Conservation (phyloP, 2,329 filamentous ascomycete genomes). For the Curvularia sp. region DNA sequence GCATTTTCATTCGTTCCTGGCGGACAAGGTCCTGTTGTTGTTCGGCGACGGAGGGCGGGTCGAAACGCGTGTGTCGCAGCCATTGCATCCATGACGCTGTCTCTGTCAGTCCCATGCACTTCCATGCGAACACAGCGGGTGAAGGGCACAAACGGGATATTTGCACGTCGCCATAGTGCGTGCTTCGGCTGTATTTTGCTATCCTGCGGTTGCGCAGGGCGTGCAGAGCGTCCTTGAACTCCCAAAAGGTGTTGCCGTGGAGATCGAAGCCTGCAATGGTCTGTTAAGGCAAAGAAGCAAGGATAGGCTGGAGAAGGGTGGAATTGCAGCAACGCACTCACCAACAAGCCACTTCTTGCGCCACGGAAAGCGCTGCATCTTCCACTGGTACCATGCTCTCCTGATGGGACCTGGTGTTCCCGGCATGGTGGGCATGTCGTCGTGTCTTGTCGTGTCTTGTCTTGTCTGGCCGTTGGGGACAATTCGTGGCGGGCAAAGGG, state of each 20-base stretch:
- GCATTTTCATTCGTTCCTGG: slow-evolving; percentile 65
- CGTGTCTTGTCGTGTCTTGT: background rate
- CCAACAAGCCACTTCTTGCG: slow-evolving; percentile 66
- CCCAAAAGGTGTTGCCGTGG: slow-evolving; percentile 71
- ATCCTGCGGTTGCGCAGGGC: slow-evolving; percentile 64
- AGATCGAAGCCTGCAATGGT: slow-evolving; percentile 63
- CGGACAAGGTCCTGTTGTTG: slow-evolving; percentile 65
- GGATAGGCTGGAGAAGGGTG: slow-evolving; percentile 8
- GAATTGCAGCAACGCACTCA: slow-evolving; percentile 40
- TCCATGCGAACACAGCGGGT: background rate
- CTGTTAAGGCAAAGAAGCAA: slow-evolving; percentile 18
- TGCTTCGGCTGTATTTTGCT: slow-evolving; percentile 61
- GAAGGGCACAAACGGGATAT: slow-evolving; percentile 58
- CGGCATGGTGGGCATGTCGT: slow-evolving; percentile 43
- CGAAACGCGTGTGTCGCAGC: slow-evolving; percentile 67
- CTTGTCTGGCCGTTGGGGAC: slow-evolving; percentile 15
- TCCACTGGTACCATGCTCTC: slow-evolving; percentile 68
- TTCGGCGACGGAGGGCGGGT: slow-evolving; percentile 65
- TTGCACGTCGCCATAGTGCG: slow-evolving; percentile 66
- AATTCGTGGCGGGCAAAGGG: slow-evolving; percentile 16
- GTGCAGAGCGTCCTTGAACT: slow-evolving; percentile 67
- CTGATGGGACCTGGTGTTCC: slow-evolving; percentile 48
- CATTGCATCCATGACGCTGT: slow-evolving; percentile 73
- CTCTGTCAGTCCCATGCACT: slow-evolving; percentile 4
- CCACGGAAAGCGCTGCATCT: slow-evolving; percentile 68